Percentiles rank a stretch among this genome's conserved stretches.
phyloP scores from a whole-genome alignment of 2,329 filamentous ascomycete genomes.

The Juglanconis juglandina region DNA sequence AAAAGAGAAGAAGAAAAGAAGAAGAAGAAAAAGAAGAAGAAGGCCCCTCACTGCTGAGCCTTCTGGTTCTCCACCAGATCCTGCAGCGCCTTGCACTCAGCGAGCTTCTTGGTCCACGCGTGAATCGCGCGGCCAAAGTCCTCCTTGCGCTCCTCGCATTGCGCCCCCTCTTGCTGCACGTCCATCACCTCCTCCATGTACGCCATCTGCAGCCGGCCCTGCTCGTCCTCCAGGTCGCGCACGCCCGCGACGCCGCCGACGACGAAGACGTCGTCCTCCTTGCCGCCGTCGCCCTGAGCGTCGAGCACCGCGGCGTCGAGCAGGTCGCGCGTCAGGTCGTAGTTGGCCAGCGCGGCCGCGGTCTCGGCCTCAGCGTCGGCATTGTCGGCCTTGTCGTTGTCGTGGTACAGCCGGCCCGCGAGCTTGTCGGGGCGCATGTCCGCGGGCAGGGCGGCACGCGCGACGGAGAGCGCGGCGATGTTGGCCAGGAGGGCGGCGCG shows the following conservation, averaged over 20 bases:
- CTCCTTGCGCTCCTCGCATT: constrained; percentile 53
- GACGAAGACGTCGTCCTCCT: constrained; percentile 26
- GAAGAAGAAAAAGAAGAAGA: too few relatives aligned
- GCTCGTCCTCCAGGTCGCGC: constrained; percentile 35
- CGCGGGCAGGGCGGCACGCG: constrained; percentile 34
- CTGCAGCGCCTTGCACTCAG: constrained; percentile 60
- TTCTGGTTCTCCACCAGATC: constrained; percentile 26
- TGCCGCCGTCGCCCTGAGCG: background rate
- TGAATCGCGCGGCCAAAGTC: constrained; percentile 70
- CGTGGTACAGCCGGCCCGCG: background rate
- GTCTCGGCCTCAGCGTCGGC: constrained; percentile 1
- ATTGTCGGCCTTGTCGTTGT: background rate
- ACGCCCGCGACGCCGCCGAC: constrained; percentile 33
- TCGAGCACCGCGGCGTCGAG: background rate
- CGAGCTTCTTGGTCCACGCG: constrained; percentile 65
- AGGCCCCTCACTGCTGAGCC: too few relatives aligned
- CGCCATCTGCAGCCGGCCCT: constrained; percentile 39
- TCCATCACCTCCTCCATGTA: constrained; percentile 47
- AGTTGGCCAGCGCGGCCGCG: constrained; percentile 3
- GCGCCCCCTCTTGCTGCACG: constrained; percentile 47
- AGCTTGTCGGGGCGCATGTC: background rate
- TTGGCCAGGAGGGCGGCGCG: constrained; percentile 43
- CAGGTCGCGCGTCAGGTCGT: constrained; percentile 2
- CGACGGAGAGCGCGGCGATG: constrained; percentile 27
- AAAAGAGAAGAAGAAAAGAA: too few relatives aligned